A percentile compares a stretch with the other conserved stretches of the same genome.
Evolutionary conservation across 306 rosid species (phyloP).

Genomic region (Chamaecrista fasciculata): DNA sequence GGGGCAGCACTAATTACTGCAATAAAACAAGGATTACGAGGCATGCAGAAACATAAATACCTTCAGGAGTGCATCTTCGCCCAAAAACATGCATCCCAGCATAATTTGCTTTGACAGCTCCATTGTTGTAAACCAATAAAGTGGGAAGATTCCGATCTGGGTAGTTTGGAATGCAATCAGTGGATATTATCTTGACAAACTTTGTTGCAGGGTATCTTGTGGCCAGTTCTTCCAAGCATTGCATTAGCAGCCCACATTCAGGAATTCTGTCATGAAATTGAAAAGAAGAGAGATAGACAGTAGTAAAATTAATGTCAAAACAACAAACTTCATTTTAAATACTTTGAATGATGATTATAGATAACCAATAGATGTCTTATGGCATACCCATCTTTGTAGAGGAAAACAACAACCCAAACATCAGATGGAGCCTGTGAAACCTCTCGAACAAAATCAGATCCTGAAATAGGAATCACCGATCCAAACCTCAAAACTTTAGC

Average conservation of each 20-base stretch:
- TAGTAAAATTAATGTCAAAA: slow-evolving; percentile 1
- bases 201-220: slow-evolving; percentile 82
- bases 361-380: not conserved
- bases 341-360: not conserved
- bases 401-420: slow-evolving; percentile 96
- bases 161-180: slow-evolving; percentile 95
- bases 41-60: slow-evolving; percentile 39
- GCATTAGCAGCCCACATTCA: slow-evolving; percentile 82
- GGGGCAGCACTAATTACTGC: slow-evolving; percentile 14
- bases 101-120: slow-evolving; percentile 85
- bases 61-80: slow-evolving; percentile 91
- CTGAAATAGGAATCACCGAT: slow-evolving; percentile 79
- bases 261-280: slow-evolving; percentile 47
- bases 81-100: slow-evolving; percentile 82
- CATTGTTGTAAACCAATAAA: slow-evolving; percentile 83
- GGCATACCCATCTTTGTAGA: slow-evolving; percentile 86
- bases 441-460: slow-evolving; percentile 94
- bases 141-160: slow-evolving; percentile 89
- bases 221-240: slow-evolving; percentile 81
- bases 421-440: slow-evolving; percentile 96
- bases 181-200: slow-evolving; percentile 89
- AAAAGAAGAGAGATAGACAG: not conserved
- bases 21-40: not conserved
- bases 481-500: slow-evolving; percentile 80
- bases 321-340: not conserved